Percentiles rank a stretch among this genome's conserved stretches.
phyloP scores from a whole-genome alignment of 2,329 filamentous ascomycete species.

The Neonectria ditissima region DNA sequence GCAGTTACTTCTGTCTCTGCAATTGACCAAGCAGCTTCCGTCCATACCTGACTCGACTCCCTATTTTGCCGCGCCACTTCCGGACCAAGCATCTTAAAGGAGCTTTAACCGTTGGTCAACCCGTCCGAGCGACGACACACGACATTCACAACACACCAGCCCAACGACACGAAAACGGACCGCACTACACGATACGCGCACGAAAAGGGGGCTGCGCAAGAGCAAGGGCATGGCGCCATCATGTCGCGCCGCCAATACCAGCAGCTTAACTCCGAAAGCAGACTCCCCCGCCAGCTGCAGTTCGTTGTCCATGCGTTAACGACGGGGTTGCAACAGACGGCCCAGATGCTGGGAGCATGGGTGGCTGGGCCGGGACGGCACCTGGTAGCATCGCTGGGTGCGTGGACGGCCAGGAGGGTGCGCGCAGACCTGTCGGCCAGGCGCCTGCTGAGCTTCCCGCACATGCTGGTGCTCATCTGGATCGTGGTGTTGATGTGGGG shows the following conservation, averaged over 20 bases:
- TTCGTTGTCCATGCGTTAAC: slow-evolving; percentile 41
- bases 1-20: neutral
- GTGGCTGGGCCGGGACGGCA: slow-evolving; percentile 55
- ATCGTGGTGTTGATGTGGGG: slow-evolving; percentile 83
- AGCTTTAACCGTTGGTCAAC: neutral
- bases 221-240: slow-evolving; percentile 46
- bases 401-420: slow-evolving; percentile 45
- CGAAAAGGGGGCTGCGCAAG: slow-evolving; percentile 2
- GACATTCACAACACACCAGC: slow-evolving; percentile 4
- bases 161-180: slow-evolving; percentile 8
- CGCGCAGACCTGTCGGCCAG: slow-evolving; percentile 60
- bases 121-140: slow-evolving; percentile 3
- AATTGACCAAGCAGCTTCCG: neutral
- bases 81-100: neutral
- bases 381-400: slow-evolving; percentile 47
- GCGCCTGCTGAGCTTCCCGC: slow-evolving; percentile 72
- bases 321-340: slow-evolving; percentile 37
- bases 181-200: neutral
- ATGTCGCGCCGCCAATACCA: slow-evolving; percentile 45
- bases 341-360: slow-evolving; percentile 55
- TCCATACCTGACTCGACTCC: neutral
- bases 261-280: slow-evolving; percentile 30
- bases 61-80: neutral
- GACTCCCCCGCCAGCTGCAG: slow-evolving; percentile 32
- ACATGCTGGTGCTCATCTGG: slow-evolving; percentile 80